Conservation (phyloP, 805 yeast species). For the Ogataea paraovalis region DNA sequence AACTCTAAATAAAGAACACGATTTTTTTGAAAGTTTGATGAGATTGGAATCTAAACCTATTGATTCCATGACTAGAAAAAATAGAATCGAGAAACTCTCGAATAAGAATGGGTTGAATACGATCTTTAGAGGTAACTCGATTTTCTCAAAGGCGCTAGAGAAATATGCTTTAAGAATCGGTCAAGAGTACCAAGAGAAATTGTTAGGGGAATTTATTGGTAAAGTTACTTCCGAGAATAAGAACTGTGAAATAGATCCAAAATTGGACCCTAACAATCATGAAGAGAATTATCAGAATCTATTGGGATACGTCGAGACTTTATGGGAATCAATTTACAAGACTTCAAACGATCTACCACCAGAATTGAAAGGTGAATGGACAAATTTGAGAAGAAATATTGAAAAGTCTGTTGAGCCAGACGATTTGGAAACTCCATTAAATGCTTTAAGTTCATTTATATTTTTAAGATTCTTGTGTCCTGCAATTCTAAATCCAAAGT, state of each 20-base stretch:
- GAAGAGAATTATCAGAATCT: constrained; percentile 38
- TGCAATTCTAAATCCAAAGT: constrained; percentile 83
- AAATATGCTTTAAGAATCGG: constrained; percentile 73
- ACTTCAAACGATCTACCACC: constrained; percentile 75
- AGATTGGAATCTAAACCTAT: constrained; percentile 57
- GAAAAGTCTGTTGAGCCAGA: constrained; percentile 58
- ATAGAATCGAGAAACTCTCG: constrained; percentile 32
- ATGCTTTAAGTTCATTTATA: constrained; percentile 78
- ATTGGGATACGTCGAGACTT: constrained; percentile 38
- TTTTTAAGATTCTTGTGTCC: constrained; percentile 88
- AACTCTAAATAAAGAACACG: constrained; percentile 59
- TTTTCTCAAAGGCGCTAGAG: constrained; percentile 79
- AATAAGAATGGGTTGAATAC: constrained; percentile 50
- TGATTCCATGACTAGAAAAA: constrained; percentile 41
- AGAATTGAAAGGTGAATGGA: constrained; percentile 60
- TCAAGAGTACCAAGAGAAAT: constrained; percentile 67
- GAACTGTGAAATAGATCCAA: constrained; percentile 82
- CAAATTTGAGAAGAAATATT: constrained; percentile 56
- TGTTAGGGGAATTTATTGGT: constrained; percentile 66
- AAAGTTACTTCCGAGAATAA: constrained; percentile 44
- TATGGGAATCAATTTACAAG: constrained; percentile 63
- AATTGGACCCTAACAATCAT: constrained; percentile 33
- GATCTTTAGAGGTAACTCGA: constrained; percentile 79
- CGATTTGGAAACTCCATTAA: constrained; percentile 48
- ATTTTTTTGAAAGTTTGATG: constrained; percentile 70